Conservation (phyloP, 2,329 filamentous ascomycete genomes). For the Colletotrichum abscissum region DNA sequence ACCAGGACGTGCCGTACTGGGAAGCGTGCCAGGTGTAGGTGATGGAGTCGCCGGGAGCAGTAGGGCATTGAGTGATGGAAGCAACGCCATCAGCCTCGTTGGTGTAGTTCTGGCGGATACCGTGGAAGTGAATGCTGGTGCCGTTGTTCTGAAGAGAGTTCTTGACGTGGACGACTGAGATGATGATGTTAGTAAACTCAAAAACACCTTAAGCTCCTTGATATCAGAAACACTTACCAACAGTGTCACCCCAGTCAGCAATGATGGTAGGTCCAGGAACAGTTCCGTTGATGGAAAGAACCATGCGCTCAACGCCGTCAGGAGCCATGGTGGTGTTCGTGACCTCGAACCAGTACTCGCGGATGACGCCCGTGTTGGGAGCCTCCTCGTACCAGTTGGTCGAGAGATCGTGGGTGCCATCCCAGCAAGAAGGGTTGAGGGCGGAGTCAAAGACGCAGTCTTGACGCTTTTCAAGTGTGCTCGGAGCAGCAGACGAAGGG, state of each 20-base stretch:
- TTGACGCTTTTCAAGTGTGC: conserved; percentile 28
- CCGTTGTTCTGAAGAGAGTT: conserved; percentile 64
- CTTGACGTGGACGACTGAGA: conserved; percentile 55
- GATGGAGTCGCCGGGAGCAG: conserved; percentile 60
- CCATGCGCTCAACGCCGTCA: conserved; percentile 56
- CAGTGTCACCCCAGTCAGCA: conserved; percentile 58
- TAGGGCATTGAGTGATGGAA: conserved; percentile 60
- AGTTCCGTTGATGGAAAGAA: conserved; percentile 64
- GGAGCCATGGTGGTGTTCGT: conserved; percentile 52
- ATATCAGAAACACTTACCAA: conserved; percentile 31
- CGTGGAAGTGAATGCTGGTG: conserved; percentile 68
- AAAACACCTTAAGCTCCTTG: conserved; percentile 17
- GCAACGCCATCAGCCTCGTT: conserved; percentile 68
- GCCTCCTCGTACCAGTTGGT: conserved; percentile 39
- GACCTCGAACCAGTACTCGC: conserved; percentile 60
- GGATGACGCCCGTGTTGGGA: conserved; percentile 60
- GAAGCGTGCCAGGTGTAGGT: conserved; percentile 69
- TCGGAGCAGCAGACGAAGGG: neutral
- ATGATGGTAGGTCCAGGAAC: conserved; percentile 70
- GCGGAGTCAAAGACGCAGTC: conserved; percentile 33
- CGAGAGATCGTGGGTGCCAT: conserved; percentile 29
- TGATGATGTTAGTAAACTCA: conserved; percentile 24
- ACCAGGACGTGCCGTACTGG: conserved; percentile 67
- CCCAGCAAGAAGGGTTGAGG: conserved; percentile 33
- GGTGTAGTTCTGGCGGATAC: conserved; percentile 64